Evolutionary conservation across 2,329 filamentous ascomycete genomes (phyloP).

Genomic region (Phyllosticta citrichinensis): DNA sequence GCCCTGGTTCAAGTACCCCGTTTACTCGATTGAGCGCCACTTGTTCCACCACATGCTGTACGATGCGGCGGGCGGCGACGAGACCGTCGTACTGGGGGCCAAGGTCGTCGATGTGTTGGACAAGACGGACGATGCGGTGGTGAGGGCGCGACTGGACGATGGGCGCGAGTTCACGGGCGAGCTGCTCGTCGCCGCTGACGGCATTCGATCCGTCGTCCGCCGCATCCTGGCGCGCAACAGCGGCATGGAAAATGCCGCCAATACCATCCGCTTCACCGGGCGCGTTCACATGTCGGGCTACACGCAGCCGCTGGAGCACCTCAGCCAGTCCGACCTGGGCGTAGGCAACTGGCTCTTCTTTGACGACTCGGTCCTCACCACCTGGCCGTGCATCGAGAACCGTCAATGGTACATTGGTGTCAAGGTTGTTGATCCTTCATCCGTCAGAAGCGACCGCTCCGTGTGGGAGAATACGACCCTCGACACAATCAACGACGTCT

Average conservation of each 20-base stretch:
- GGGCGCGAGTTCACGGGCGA: not conserved
- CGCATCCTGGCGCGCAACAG: not conserved
- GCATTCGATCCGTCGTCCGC: not conserved
- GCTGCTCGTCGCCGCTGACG: not conserved
- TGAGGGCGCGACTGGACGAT: not conserved
- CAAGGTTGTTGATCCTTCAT: not conserved
- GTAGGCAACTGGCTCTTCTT: not conserved
- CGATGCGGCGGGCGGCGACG: slow-evolving; percentile 2
- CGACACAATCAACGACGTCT: not conserved
- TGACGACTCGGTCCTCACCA: not conserved
- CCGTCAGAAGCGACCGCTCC: not conserved
- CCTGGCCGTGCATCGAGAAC: not conserved
- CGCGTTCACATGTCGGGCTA: not conserved
- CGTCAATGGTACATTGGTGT: not conserved
- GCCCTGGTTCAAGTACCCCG: slow-evolving; percentile 10
- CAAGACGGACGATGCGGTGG: not conserved
- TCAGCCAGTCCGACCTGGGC: not conserved
- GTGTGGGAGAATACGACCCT: not conserved
- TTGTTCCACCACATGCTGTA: slow-evolving; percentile 15
- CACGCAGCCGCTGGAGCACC: not conserved
- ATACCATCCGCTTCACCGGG: not conserved
- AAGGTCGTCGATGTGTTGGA: not conserved
- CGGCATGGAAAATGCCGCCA: not conserved
- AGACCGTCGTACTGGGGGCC: not conserved
- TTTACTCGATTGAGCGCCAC: slow-evolving; percentile 11